Evolutionary conservation across 768 basidiomycete species (phyloP).

Genomic region (Serendipita sp.): DNA sequence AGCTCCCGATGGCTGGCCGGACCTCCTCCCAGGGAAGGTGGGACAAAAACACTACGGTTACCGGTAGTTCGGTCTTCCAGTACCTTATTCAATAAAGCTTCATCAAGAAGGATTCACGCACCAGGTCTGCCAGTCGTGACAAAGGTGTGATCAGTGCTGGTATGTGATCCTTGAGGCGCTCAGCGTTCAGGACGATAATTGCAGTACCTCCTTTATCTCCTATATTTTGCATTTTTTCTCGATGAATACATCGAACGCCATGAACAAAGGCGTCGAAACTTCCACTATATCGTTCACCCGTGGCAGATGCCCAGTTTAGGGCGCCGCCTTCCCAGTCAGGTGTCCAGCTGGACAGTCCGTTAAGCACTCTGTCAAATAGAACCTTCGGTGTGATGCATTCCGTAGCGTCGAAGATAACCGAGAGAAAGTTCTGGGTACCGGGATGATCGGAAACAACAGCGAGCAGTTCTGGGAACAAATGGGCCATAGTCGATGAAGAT

Average conservation of each 20-base stretch:
- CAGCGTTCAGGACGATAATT: conserved; percentile 49
- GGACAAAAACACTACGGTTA: conserved; percentile 49
- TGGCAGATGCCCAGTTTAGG: conserved; percentile 33
- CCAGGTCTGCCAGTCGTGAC: conserved; percentile 54
- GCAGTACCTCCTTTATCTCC: conserved; percentile 29
- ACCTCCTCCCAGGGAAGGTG: conserved; percentile 55
- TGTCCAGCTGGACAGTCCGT: conserved; percentile 39
- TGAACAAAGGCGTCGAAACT: conserved; percentile 55
- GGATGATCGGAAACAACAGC: background rate
- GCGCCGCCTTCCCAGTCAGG: conserved; percentile 47
- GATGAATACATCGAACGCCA: conserved; percentile 32
- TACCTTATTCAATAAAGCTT: background rate
- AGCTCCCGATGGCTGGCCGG: conserved; percentile 48
- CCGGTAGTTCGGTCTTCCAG: conserved; percentile 36
- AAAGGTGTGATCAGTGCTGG: conserved; percentile 56
- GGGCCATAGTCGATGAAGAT: conserved; percentile 29
- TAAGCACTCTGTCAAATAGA: conserved; percentile 50
- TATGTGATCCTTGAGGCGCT: conserved; percentile 43
- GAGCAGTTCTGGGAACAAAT: background rate
- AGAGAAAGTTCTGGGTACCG: conserved; percentile 4
- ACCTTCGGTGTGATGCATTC: conserved; percentile 46
- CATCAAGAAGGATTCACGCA: conserved; percentile 20
- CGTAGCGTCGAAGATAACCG: conserved; percentile 6
- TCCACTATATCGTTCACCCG: conserved; percentile 37
- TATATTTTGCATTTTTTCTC: conserved; percentile 13